Evolutionary conservation across 106 monocot genomes (phyloP), one percentile per base, ranked within the genome.

Genomic region (Allium cepa): DNA sequence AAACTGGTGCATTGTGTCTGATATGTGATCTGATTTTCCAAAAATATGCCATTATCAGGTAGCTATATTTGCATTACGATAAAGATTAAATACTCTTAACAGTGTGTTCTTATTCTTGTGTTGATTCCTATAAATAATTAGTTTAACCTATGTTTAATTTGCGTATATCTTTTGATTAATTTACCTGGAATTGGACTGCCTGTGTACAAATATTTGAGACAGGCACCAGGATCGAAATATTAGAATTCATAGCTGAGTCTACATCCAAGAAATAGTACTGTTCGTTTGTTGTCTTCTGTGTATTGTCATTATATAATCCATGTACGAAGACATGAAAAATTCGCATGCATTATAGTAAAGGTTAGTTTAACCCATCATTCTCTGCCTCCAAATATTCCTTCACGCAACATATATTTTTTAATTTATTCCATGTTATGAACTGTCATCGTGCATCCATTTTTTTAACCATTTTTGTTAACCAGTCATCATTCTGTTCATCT

Each of bases 371-470:
- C 64, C 64, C 64, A 66, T 66, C 51, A 52, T 66, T 52, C 66
- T 66, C 27, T 51, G 52, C 17, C 66, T 66, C 16, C 4, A 10
- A 66, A 66, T 52, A 52, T 66, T 66, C 52, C 50, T 66, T 12
- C 52, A 22, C 10, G 13, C 26, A 51, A 66, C 52, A 66, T 51
- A 36, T 66, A 6, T 52, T 64, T 10, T 8, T 26, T 64, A 64
- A 62, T 64, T 52, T 4, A 66, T 26, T 13, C 18, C 8, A 52
- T 66, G 10, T 26, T 65, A 49, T 66, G 26, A 46, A 63, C 66
- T 22, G 26, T 50, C 66, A 66, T 66, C 66, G 52, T 65, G 50
- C 66, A 66, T 65, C 50, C 65, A 49, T 50, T 65, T 50, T 65
- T 50, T 48, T 17, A 36, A 36, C 36, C 36, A 36, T 36, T 36